Base-by-base conservation (phyloP, 768 basidiomycete genomes). In the Leccinum incarnatum region DNA sequence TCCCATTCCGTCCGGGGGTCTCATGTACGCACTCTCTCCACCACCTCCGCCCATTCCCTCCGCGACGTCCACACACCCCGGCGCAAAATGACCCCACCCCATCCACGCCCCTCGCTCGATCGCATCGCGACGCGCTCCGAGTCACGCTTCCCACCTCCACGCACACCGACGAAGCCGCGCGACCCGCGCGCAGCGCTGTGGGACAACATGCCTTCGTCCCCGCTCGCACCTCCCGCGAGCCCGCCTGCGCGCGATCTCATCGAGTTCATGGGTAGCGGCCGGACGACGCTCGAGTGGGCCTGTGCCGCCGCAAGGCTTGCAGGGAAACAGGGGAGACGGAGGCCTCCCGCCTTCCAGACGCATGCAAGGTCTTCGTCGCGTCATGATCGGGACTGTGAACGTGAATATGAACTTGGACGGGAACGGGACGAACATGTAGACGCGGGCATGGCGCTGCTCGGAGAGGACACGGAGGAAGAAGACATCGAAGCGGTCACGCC, bases 401-500 rank as follows among this genome's bases (percentile, higher is more conserved):
- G 34, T 34, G 34, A 34, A 34, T 34, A 11, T 32, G 32, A 32
- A 32, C 12, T 32, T 32, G 32, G 32, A 12, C 30, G 11, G 36
- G 15, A 15, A 1, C 8, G 40, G n/a, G 40, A 42, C 40, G n/a
- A n/a, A 42, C n/a, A 19, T 42, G 40, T 19, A 19, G n/a, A 42
- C 40, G n/a, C n/a, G 9, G n/a, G 46, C 21, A 23, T 47, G 21
- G 17, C 55, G 30, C n/a, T 42, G n/a, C 40, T 19, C 10, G 71
- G 74, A 15, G 81, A 80, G n/a, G 73, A 78, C 54, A 86, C 83
- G n/a, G 86, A 87, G 56, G 81, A 84, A 6, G 86, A 86, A n/a
- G 76, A 76, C 48, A 77, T 83, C 40, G 87, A 90, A 70, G 82
- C 84, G 9, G 74, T 89, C 51, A 88, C 87, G 1, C 87, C 88